Evolutionary conservation across 345 rosid species (phyloP).

Genomic region (Moricandia arvensis): DNA sequence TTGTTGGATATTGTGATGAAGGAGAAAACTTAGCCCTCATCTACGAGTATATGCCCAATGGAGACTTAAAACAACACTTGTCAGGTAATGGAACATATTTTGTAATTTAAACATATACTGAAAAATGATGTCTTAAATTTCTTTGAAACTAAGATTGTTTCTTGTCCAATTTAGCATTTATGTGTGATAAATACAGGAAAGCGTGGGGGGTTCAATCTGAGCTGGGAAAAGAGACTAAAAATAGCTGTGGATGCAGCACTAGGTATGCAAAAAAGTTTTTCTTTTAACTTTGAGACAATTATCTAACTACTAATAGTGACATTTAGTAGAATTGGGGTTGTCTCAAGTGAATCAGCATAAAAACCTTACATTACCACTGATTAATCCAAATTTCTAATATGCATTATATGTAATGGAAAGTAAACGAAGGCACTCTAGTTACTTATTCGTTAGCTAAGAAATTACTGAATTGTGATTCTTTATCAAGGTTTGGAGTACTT

Average conservation of each 20-base stretch:
- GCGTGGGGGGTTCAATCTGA: background rate
- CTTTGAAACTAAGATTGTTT: background rate
- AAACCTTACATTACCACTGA: too few species aligned
- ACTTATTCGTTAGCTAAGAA: too few species aligned
- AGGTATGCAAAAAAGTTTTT: background rate
- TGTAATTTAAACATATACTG: too few species aligned
- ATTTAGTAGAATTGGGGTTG: too few species aligned
- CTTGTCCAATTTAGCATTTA: background rate
- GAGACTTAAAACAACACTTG: conserved; percentile 24
- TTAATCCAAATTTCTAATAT: too few species aligned
- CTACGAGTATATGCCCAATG: conserved; percentile 44
- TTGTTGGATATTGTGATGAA: conserved; percentile 44
- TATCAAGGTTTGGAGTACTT: background rate
- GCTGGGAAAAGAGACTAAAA: conserved; percentile 15
- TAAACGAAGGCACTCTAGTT: too few species aligned
- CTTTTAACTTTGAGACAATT: background rate
- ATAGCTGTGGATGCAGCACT: background rate
- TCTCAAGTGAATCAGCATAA: too few species aligned
- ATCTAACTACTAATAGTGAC: too few species aligned
- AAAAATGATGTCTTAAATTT: background rate
- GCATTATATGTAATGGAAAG: too few species aligned
- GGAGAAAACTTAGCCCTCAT: conserved; percentile 32
- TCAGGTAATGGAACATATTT: background rate
- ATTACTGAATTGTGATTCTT: too few species aligned
- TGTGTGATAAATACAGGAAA: background rate